These are phyloP conservation scores for Ascochyta lentis DNA, from an alignment of 2,329 filamentous ascomycete species.

Conservation along the genomic window DNA sequence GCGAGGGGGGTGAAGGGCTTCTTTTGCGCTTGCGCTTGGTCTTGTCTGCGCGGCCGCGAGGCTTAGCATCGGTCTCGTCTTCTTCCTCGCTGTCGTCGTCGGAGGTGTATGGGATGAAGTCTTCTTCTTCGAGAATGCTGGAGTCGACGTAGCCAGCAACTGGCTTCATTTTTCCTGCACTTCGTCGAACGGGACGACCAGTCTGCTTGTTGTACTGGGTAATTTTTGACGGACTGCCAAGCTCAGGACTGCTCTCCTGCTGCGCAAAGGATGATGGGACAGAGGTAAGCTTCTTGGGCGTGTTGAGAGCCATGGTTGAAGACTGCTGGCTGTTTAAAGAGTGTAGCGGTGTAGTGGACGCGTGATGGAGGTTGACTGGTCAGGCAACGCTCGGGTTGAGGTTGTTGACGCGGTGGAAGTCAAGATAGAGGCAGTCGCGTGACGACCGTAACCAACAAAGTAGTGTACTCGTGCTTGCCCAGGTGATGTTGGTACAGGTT, in stretches of 20 bases:
- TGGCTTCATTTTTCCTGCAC: slow-evolving; percentile 44
- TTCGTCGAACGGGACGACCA: slow-evolving; percentile 53
- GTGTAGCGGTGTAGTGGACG: slow-evolving; percentile 7
- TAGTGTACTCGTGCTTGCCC: slow-evolving; percentile 9
- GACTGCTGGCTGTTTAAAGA: slow-evolving; percentile 7
- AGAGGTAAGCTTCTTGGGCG: neutral
- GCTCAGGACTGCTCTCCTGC: slow-evolving; percentile 36
- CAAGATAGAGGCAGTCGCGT: neutral
- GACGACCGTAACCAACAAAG: neutral
- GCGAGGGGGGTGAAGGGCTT: slow-evolving; percentile 44
- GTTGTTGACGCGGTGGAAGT: slow-evolving; percentile 5
- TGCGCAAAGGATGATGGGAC: slow-evolving; percentile 1
- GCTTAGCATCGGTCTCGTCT: slow-evolving; percentile 25
- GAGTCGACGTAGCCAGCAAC: slow-evolving; percentile 52
- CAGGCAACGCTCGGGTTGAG: slow-evolving; percentile 1
- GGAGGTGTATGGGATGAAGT: slow-evolving; percentile 32
- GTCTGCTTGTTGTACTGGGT: slow-evolving; percentile 49
- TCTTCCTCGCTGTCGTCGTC: slow-evolving; percentile 42
- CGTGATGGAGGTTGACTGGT: slow-evolving; percentile 13
- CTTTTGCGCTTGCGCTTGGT: slow-evolving; percentile 45
- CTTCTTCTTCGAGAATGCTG: slow-evolving; percentile 42
- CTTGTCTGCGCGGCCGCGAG: slow-evolving; percentile 20
- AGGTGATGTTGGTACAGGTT: no score
- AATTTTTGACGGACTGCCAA: slow-evolving; percentile 33
- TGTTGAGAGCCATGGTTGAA: slow-evolving; percentile 16